These are phyloP conservation scores for Penstemon barbatus DNA, from an alignment of 257 asterid species.

Conservation along the genomic window DNA sequence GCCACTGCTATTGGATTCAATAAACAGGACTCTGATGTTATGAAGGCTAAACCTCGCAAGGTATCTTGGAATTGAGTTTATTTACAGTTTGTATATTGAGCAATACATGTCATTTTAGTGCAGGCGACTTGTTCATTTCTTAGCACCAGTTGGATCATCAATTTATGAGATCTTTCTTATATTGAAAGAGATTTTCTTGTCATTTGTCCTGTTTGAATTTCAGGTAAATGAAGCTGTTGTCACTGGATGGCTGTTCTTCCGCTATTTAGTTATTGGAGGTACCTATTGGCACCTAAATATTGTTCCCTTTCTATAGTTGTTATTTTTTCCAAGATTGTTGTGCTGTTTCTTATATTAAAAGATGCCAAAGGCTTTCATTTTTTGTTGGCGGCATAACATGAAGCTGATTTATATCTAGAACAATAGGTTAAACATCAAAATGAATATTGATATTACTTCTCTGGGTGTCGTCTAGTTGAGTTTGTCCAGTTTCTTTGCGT, in stretches of 20 bases:
- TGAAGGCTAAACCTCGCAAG: conserved; percentile 99
- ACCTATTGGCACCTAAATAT: conserved; percentile 23
- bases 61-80: conserved; percentile 34
- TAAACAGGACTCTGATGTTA: conserved; percentile 96
- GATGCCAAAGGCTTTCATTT: conserved; percentile 18
- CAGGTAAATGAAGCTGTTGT: conserved; percentile 98
- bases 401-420: conserved; percentile 11
- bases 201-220: conserved; percentile 31
- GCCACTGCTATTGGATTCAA: conserved; percentile 99
- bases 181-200: conserved; percentile 26
- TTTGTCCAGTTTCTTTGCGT: conserved; percentile 1
- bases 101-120: conserved; percentile 5
- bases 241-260: conserved; percentile 95
- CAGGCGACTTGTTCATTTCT: neutral
- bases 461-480: neutral
- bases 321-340: conserved; percentile 11
- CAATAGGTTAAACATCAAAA: conserved; percentile 15
- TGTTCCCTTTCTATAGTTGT: conserved; percentile 6
- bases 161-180: conserved; percentile 6
- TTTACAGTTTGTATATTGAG: neutral
- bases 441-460: conserved; percentile 3
- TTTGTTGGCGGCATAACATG: conserved; percentile 7
- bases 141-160: conserved; percentile 10
- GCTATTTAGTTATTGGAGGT: conserved; percentile 98
- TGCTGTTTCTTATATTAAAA: conserved; percentile 16